Base-by-base conservation (phyloP, 1,139 yeast genomes). In the Kluyveromyces sp. region DNA sequence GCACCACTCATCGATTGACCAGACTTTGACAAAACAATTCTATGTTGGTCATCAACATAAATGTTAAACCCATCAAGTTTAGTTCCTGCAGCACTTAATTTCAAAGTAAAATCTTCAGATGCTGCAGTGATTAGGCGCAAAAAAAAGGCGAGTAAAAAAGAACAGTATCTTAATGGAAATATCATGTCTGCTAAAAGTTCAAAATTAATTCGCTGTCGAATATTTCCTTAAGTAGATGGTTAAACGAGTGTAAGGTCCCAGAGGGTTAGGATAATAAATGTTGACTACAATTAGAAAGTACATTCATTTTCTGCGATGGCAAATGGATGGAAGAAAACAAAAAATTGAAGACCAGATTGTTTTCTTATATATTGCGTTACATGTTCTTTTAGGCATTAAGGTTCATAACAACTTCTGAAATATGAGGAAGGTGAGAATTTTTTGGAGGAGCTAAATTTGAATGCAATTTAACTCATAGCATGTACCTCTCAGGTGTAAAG, bases 71-170 rank as follows among this genome's bases (percentile, higher is more conserved):
- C 41, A 30, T 38, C 41, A 15, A 38, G 3, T 5, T 21, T 26
- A 7, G 41, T 38, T 3, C 34, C 41, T 38, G 41, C 34, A 10
- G 41, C 41, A 38, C 30, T 34, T 10, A 38, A 28, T 29, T 29
- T 38, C 26, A 38, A 10, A 34, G 25, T 38, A n/a, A 38, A 38
- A 15, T 15, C 30, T 25, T 28, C 34, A 7, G 41, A 29, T 29
- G 34, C 34, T 4, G 41, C 41, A 7, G 26, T 27, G n/a, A 38
- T 38, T 21, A 31, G 10, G 8, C 21, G 34, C 15, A 21, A 26
- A 29, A 29, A 31, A 34, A 28, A 38, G 34, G 41, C 26, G 30
- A 38, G 4, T 4, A 27, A 28, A n/a, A 37, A 37, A 34, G 30
- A 29, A 10, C 10, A 38, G 33, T 38, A 25, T 31, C 10, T 10